Base-by-base conservation (phyloP, 2,329 filamentous ascomycete species). In the Plenodomus lindquistii region DNA sequence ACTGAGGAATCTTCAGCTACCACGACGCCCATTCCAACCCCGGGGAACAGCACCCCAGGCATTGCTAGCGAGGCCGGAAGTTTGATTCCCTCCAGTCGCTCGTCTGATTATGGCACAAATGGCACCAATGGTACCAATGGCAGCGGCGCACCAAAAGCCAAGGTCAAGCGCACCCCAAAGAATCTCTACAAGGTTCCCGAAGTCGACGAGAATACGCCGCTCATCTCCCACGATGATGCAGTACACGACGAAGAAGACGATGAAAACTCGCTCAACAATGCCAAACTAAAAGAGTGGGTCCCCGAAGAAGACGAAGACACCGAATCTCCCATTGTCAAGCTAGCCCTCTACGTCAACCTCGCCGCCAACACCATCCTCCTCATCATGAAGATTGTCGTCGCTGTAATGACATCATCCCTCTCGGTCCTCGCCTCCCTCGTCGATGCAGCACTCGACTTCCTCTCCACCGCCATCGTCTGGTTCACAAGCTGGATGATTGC, bases 301-400 rank as follows among this genome's bases (percentile, higher is more conserved):
- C 73, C 74, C 0, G 80, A 83, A 48, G 88, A 91, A 55, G 87
- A 86, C 48, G 81, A 91, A 2, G 87, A 91, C 64, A 89, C 86
- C 54, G 80, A 85, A 40, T 86, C 87, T 50, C 84, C 82, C 15
- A 83, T 96, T 40, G 91, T 97, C 40, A 87, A 85, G n/a, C 66
- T 94, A 17, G 92, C 93, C 36, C 94, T 97, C 63, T 93, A 91
- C 70, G 75, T 95, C 70, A 96, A 95, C 67, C 82, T 95, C 40
- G 74, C 82, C 18, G 91, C 91, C 49, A 96, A 96, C 67, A 78
- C 84, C 2, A 75, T 89, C 37, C 79, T 96, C 2, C 80, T 96
- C 2, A 81, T 81, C 6, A 84, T 89, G 51, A 96, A 96, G 70
- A 82, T 91, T 42, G 81, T 83, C 34, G 90, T 94, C 42, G 85